Conservation (phyloP, 345 rosid species). For the Eucalyptus pumila region DNA sequence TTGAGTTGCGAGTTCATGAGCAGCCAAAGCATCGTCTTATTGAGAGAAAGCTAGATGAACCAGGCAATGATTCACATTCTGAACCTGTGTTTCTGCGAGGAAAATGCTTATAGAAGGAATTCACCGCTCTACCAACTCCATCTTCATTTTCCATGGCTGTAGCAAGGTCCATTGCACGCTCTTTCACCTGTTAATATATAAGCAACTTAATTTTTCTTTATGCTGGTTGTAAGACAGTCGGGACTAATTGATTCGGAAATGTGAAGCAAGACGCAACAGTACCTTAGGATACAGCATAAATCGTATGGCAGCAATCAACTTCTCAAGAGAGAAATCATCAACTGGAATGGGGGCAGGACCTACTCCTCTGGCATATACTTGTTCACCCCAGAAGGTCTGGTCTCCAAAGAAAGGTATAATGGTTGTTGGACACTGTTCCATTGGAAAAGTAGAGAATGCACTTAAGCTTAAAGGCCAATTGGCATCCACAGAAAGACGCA, state of each 20-base stretch:
- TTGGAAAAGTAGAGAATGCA: background rate
- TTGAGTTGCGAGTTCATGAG: background rate
- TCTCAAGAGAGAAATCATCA: constrained; percentile 31
- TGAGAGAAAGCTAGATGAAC: constrained; percentile 1
- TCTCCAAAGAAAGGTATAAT: constrained; percentile 57
- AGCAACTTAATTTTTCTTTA: background rate
- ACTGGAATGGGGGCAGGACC: constrained; percentile 45
- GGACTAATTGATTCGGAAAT: background rate
- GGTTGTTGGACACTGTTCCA: constrained; percentile 41
- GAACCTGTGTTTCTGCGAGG: background rate
- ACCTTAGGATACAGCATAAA: constrained; percentile 41
- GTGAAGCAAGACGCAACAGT: background rate
- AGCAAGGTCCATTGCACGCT: constrained; percentile 15
- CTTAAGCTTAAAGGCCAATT: background rate
- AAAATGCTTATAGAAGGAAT: constrained; percentile 46
- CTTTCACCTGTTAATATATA: constrained; percentile 17
- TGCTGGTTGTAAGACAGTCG: background rate
- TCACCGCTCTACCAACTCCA: constrained; percentile 37
- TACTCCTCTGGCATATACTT: constrained; percentile 34
- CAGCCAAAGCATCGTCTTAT: constrained; percentile 22
- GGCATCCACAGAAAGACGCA: background rate
- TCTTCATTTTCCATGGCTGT: constrained; percentile 34
- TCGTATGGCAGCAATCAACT: constrained; percentile 31
- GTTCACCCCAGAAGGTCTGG: constrained; percentile 56
- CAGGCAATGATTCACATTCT: background rate